Conservation (phyloP, 2,329 filamentous ascomycete species). For the Trichoderma oligosporum region DNA sequence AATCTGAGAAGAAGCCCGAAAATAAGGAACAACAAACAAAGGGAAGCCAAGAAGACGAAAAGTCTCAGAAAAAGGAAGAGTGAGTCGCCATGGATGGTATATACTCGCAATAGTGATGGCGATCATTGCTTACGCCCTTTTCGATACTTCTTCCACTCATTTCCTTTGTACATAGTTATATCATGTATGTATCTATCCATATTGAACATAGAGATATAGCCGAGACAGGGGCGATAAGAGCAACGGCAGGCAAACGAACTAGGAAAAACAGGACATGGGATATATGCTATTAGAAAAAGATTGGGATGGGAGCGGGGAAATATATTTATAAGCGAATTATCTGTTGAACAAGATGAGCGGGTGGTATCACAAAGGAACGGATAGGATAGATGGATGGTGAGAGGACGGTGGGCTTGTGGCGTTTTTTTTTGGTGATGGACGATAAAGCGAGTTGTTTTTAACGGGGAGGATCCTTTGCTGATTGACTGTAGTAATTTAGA, state of each 20-base stretch:
- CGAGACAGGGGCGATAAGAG: not conserved
- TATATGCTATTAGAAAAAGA: not conserved
- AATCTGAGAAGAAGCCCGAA: slow-evolving; percentile 27
- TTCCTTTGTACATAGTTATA: not conserved
- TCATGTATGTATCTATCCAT: slow-evolving; percentile 4
- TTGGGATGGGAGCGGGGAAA: not conserved
- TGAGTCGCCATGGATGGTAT: not conserved
- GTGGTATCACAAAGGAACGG: not conserved
- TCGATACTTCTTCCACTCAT: not conserved
- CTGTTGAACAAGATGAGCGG: not conserved
- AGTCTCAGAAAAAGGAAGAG: slow-evolving; percentile 7
- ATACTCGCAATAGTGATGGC: not conserved
- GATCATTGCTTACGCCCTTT: not conserved
- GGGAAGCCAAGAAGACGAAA: slow-evolving; percentile 13
- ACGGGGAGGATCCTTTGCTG: not conserved
- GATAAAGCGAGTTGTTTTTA: not conserved
- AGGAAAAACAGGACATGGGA: not conserved
- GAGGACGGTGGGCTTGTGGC: not conserved
- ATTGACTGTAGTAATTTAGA: not conserved
- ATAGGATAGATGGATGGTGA: slow-evolving; percentile 6
- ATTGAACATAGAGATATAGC: slow-evolving; percentile 12
- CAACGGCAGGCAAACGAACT: not conserved
- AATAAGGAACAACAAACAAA: slow-evolving; percentile 25
- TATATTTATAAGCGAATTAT: not conserved
- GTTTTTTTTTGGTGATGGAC: not conserved